These are phyloP conservation scores for Fraxinus sp. DNA, from an alignment of 305 asterid genomes.

Conservation along the genomic window DNA sequence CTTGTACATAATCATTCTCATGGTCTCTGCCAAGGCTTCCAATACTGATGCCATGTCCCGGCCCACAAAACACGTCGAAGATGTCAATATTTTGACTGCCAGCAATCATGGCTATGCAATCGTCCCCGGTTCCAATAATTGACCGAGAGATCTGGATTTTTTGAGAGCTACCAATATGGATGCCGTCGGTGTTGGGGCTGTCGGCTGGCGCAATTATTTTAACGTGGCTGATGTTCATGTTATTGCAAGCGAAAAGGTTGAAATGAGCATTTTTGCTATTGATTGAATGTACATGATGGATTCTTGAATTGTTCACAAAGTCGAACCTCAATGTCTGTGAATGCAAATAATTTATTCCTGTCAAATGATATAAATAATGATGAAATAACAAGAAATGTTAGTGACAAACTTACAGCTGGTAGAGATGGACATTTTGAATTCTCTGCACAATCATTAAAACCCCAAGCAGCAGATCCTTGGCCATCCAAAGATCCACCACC, in stretches of 20 bases:
- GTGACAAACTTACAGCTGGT: constrained; percentile 51
- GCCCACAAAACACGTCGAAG: constrained; percentile 49
- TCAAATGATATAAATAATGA: background rate
- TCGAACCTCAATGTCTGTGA: constrained; percentile 55
- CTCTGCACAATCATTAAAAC: constrained; percentile 52
- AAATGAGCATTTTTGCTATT: constrained; percentile 63
- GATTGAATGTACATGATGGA: constrained; percentile 40
- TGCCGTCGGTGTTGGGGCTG: constrained; percentile 77
- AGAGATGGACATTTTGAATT: constrained; percentile 50
- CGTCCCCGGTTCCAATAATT: constrained; percentile 58
- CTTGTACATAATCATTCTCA: constrained; percentile 43
- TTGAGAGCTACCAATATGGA: constrained; percentile 49
- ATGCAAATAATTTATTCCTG: background rate
- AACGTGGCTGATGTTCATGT: constrained; percentile 33
- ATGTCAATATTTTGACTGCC: constrained; percentile 47
- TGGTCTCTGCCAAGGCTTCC: constrained; percentile 58
- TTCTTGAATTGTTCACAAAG: constrained; percentile 41
- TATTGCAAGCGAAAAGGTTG: constrained; percentile 51
- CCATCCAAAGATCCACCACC: constrained; percentile 82
- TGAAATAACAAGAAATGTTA: background rate
- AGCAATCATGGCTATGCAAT: constrained; percentile 57
- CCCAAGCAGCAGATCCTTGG: constrained; percentile 74
- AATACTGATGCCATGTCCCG: constrained; percentile 69
- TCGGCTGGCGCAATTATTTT: constrained; percentile 41
- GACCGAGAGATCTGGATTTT: constrained; percentile 34